A percentile compares a stretch with the other conserved stretches of the same genome.
These are phyloP conservation scores for Pinus tabuliformis DNA, from an alignment of 75 land plant genomes.

Conservation along the genomic window DNA sequence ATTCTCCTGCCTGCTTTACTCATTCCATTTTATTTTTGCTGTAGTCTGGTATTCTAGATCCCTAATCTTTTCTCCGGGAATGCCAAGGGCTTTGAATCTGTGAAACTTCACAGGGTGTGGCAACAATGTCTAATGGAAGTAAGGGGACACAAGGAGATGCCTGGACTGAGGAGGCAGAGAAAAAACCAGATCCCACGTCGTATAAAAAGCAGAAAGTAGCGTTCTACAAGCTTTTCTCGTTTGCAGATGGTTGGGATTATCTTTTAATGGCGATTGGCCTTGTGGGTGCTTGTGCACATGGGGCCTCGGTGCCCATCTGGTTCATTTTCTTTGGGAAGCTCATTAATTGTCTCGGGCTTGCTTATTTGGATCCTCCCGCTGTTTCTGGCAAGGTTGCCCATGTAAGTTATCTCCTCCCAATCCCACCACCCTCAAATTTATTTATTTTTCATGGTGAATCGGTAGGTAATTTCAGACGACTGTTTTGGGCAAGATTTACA, in stretches of 20 bases:
- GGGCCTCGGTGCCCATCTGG: slow-evolving; percentile 95
- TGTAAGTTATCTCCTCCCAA: neutral
- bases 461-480: too few relatives aligned
- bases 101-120: too few relatives aligned
- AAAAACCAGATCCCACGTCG: slow-evolving; percentile 22
- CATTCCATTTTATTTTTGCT: too few relatives aligned
- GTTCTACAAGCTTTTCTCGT: slow-evolving; percentile 73
- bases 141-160: neutral
- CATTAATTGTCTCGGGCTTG: slow-evolving; percentile 77
- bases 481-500: too few relatives aligned
- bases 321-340: slow-evolving; percentile 95
- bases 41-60: too few relatives aligned
- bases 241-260: slow-evolving; percentile 79
- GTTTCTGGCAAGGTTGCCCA: slow-evolving; percentile 73
- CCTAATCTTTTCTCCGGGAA: too few relatives aligned
- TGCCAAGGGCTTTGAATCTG: too few relatives aligned
- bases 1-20: too few relatives aligned
- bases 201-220: slow-evolving; percentile 49
- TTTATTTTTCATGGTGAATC: too few relatives aligned
- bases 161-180: neutral
- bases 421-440: neutral
- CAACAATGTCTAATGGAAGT: too few relatives aligned
- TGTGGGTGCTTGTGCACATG: slow-evolving; percentile 85
- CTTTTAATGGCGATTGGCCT: slow-evolving; percentile 74
- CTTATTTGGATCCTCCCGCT: slow-evolving; percentile 65